A percentile compares a stretch with the other conserved stretches of the same genome.
Conservation (phyloP, 2,329 filamentous ascomycete genomes). For the Ophiocordyceps unilateralis region DNA sequence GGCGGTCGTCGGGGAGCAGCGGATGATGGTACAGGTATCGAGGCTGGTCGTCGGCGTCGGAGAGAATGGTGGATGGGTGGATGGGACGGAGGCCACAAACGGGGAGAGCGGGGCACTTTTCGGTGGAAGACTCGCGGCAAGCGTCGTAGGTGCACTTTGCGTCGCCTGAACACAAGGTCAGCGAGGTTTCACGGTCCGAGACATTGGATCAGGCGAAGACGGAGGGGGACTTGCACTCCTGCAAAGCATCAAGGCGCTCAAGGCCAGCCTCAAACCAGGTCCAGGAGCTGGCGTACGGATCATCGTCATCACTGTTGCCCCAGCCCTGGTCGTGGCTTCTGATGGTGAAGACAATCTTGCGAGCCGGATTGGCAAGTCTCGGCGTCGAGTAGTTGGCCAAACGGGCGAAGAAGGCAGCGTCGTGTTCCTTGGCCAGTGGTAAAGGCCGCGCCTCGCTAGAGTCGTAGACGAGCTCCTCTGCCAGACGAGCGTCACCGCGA, state of each 20-base stretch:
- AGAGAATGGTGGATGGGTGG: slow-evolving; percentile 11
- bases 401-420: slow-evolving; percentile 12
- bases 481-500: slow-evolving; percentile 8
- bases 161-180: slow-evolving; percentile 9
- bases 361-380: slow-evolving; percentile 29
- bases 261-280: slow-evolving; percentile 49
- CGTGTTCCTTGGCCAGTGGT: slow-evolving; percentile 10
- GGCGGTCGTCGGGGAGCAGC: slow-evolving; percentile 15
- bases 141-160: slow-evolving; percentile 12
- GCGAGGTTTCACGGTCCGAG: slow-evolving; percentile 1
- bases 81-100: slow-evolving; percentile 20
- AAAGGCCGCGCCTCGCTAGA: slow-evolving; percentile 11
- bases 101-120: slow-evolving; percentile 9
- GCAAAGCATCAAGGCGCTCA: slow-evolving; percentile 31
- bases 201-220: too few relatives aligned
- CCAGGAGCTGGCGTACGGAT: slow-evolving; percentile 30
- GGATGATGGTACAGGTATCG: slow-evolving; percentile 18
- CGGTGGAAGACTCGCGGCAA: slow-evolving; percentile 7
- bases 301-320: slow-evolving; percentile 17
- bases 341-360: slow-evolving; percentile 44
- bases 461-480: slow-evolving; percentile 13
- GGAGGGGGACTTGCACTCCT: slow-evolving; percentile 9
- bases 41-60: slow-evolving; percentile 4
- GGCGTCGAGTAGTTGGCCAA: slow-evolving; percentile 22
- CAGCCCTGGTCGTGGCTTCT: slow-evolving; percentile 42